phyloP scores from a whole-genome alignment of 495 filamentous ascomycete species.

The Aspergillus saccharolyticus region DNA sequence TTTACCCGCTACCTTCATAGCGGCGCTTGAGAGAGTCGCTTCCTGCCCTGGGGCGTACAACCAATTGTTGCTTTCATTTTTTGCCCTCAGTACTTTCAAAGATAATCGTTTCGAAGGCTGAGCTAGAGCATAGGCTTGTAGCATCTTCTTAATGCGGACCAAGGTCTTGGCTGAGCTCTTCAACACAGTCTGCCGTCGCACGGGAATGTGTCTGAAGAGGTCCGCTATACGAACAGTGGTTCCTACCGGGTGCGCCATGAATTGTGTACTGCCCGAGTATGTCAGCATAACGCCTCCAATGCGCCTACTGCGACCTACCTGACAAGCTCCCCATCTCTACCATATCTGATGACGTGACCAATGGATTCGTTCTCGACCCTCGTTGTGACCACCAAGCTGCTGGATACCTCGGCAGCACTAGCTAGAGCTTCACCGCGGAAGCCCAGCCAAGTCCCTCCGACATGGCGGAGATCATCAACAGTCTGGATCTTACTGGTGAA shows the following conservation, averaged over 20 bases:
- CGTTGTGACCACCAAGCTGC: slow-evolving; percentile 62
- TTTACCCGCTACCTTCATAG: slow-evolving; percentile 63
- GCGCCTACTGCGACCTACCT: slow-evolving; percentile 25
- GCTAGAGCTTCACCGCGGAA: slow-evolving; percentile 88
- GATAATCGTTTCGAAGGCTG: slow-evolving; percentile 58
- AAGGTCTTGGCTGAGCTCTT: slow-evolving; percentile 61
- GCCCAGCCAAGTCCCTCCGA: slow-evolving; percentile 68
- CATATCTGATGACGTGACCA: slow-evolving; percentile 50
- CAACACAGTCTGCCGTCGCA: slow-evolving; percentile 60
- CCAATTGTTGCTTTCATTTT: slow-evolving; percentile 60
- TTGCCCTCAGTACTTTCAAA: slow-evolving; percentile 62
- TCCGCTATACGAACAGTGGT: slow-evolving; percentile 67
- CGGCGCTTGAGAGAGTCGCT: slow-evolving; percentile 57
- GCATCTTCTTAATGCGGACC: slow-evolving; percentile 56
- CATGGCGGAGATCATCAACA: slow-evolving; percentile 61
- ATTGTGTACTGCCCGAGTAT: slow-evolving; percentile 32
- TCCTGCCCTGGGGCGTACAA: slow-evolving; percentile 60
- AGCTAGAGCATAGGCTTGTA: slow-evolving; percentile 74
- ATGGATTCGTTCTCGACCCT: slow-evolving; percentile 65
- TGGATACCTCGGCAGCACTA: slow-evolving; percentile 65
- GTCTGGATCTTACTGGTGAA: slow-evolving; percentile 83
- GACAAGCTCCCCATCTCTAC: slow-evolving; percentile 45
- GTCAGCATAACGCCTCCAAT: background rate
- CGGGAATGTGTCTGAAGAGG: slow-evolving; percentile 68
- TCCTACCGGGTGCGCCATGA: slow-evolving; percentile 63